Conservation (phyloP, 2,329 filamentous ascomycete species). For the Pseudogymnoascus sp. region DNA sequence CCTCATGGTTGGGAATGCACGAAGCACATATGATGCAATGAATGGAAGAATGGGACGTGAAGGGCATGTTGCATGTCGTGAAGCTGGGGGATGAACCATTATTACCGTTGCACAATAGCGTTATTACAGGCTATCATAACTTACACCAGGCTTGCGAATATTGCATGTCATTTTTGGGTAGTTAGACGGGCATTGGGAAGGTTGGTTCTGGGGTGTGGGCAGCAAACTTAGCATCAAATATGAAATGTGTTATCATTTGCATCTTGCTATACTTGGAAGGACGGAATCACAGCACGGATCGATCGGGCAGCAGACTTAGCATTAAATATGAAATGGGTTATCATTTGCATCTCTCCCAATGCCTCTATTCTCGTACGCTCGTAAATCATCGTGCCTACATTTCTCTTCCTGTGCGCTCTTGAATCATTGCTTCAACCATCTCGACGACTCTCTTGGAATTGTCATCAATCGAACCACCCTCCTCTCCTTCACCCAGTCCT, state of each 20-base stretch:
- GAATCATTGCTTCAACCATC: conserved; percentile 26
- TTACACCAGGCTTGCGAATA: neutral
- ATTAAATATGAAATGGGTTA: neutral
- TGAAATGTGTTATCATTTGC: neutral
- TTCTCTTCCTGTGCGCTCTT: conserved; percentile 15
- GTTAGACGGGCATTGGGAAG: neutral
- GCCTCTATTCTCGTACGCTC: neutral
- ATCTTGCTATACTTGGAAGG: neutral
- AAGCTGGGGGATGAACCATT: neutral
- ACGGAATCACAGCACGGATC: conserved; percentile 2
- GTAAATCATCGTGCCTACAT: neutral
- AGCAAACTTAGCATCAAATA: conserved; percentile 8
- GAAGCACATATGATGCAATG: neutral
- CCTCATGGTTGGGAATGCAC: neutral
- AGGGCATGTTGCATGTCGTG: neutral
- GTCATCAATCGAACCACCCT: conserved; percentile 33
- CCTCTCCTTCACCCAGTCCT: conserved; percentile 38
- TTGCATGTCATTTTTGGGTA: conserved; percentile 9
- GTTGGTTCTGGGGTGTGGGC: neutral
- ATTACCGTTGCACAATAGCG: neutral
- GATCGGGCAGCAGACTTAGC: neutral
- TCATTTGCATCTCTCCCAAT: neutral
- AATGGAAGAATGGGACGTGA: neutral
- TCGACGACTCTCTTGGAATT: conserved; percentile 32
- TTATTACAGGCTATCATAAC: neutral